phyloP scores from a whole-genome alignment of 495 filamentous ascomycete species.

The Podospora appendiculata region DNA sequence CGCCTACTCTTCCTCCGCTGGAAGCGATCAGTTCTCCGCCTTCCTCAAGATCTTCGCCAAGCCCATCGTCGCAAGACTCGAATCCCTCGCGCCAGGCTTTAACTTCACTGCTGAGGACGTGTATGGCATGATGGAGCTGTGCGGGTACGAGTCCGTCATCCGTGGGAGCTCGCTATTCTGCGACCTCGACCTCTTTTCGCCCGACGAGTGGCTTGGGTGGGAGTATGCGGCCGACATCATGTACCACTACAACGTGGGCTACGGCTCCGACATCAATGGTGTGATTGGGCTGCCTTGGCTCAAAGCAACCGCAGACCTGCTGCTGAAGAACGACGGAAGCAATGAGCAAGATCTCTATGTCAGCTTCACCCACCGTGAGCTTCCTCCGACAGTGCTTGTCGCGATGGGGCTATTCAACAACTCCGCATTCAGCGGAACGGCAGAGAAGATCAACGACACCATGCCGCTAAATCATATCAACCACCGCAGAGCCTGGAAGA shows the following conservation, averaged over 20 bases:
- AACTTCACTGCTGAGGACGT: constrained; percentile 41
- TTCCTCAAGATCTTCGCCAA: constrained; percentile 35
- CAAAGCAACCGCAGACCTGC: constrained; percentile 31
- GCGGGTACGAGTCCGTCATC: constrained; percentile 43
- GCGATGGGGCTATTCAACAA: constrained; percentile 46
- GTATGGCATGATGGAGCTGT: constrained; percentile 42
- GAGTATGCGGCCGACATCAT: constrained; percentile 40
- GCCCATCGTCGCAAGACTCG: constrained; percentile 35
- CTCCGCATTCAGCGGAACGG: constrained; percentile 32
- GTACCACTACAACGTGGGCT: constrained; percentile 44
- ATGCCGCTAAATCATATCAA: constrained; percentile 42
- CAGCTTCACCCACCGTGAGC: constrained; percentile 44
- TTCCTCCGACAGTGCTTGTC: constrained; percentile 39
- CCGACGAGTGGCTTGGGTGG: constrained; percentile 41
- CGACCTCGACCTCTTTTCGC: constrained; percentile 33
- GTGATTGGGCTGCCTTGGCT: constrained; percentile 41
- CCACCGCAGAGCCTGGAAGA: constrained; percentile 37
- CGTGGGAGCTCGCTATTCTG: constrained; percentile 40
- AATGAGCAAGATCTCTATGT: constrained; percentile 35
- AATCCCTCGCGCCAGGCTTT: constrained; percentile 31
- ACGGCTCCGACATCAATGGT: constrained; percentile 32
- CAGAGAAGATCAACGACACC: constrained; percentile 33
- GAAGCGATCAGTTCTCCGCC: constrained; percentile 31
- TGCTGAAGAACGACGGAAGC: constrained; percentile 15
- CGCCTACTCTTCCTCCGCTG: constrained; percentile 37